A percentile compares a stretch with the other conserved stretches of the same genome.
Evolutionary conservation across 73 alveolate species (phyloP).

Genomic region (Blepharisma japonicum): DNA sequence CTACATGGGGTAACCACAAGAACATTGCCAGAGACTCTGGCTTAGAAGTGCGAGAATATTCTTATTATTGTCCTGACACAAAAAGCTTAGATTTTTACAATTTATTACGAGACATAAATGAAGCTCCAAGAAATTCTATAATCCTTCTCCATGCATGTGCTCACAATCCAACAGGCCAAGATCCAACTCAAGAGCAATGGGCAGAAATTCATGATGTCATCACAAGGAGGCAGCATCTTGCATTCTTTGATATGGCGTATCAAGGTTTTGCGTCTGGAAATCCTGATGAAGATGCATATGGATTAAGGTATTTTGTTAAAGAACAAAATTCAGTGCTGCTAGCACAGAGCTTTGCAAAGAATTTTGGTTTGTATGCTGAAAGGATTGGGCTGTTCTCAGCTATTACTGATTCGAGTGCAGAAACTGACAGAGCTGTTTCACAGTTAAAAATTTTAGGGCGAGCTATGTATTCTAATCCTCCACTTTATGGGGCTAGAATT

Average conservation of each 20-base stretch:
- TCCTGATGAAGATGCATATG: constrained; percentile 84
- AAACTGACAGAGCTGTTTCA: constrained; percentile 62
- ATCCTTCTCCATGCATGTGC: constrained; percentile 92
- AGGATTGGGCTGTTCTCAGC: constrained; percentile 85
- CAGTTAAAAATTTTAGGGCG: constrained; percentile 65
- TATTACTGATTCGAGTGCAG: constrained; percentile 69
- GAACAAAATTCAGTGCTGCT: constrained; percentile 64
- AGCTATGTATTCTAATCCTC: constrained; percentile 75
- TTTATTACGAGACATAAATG: constrained; percentile 72
- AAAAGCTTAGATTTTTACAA: constrained; percentile 80
- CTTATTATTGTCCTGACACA: constrained; percentile 84
- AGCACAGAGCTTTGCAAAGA: constrained; percentile 92
- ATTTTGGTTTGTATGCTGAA: constrained; percentile 95
- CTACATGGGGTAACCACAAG: constrained; percentile 94
- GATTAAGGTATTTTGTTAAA: constrained; percentile 73
- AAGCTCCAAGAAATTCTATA: constrained; percentile 72
- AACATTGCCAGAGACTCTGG: constrained; percentile 80
- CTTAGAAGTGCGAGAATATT: constrained; percentile 66
- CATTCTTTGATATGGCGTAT: constrained; percentile 93
- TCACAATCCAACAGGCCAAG: constrained; percentile 94
- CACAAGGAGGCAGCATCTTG: constrained; percentile 66
- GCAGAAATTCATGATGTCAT: constrained; percentile 66
- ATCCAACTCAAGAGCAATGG: constrained; percentile 88
- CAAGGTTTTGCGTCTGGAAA: constrained; percentile 97
- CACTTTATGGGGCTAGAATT: constrained; percentile 76